A percentile compares a stretch with the other conserved stretches of the same genome.
Evolutionary conservation across 1,139 yeast genomes (phyloP).

Genomic region (Saccharomycopsis hybrid): DNA sequence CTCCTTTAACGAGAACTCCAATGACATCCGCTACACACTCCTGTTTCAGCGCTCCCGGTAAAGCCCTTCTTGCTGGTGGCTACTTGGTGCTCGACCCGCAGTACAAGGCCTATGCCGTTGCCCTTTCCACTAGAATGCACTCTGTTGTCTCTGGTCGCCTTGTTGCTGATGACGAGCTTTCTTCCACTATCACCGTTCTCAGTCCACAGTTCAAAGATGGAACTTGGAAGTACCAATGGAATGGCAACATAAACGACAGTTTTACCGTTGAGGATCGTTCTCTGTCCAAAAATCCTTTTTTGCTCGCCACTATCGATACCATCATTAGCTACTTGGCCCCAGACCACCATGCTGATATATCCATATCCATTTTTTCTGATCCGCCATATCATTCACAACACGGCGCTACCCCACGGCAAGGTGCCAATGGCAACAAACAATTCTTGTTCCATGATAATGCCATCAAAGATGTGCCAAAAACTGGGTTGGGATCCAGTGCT

Average conservation of each 20-base stretch:
- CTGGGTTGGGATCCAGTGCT: conserved; percentile 95
- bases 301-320: conserved; percentile 44
- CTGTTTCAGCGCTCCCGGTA: conserved; percentile 84
- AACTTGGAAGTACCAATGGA: conserved; percentile 50
- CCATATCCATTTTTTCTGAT: conserved; percentile 71
- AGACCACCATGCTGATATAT: conserved; percentile 30
- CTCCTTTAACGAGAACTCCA: too few relatives aligned
- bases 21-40: too few relatives aligned
- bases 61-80: conserved; percentile 92
- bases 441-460: conserved; percentile 56
- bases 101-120: conserved; percentile 76
- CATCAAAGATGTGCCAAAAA: conserved; percentile 76
- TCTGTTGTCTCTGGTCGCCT: conserved; percentile 41
- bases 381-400: conserved; percentile 83
- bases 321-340: conserved; percentile 48
- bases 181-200: conserved; percentile 37
- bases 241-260: neutral
- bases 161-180: conserved; percentile 14
- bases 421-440: conserved; percentile 32
- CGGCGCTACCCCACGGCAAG: conserved; percentile 32
- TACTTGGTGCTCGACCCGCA: conserved; percentile 78
- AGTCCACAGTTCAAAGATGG: conserved; percentile 81
- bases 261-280: conserved; percentile 17
- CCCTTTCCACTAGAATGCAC: conserved; percentile 86
- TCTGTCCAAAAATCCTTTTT: conserved; percentile 45